Percentiles rank a stretch among this genome's conserved stretches.
Evolutionary conservation across 225 moss, liverwort and hornwort genomes (phyloP).

Genomic region (Pseudisothecium myosuroides): DNA sequence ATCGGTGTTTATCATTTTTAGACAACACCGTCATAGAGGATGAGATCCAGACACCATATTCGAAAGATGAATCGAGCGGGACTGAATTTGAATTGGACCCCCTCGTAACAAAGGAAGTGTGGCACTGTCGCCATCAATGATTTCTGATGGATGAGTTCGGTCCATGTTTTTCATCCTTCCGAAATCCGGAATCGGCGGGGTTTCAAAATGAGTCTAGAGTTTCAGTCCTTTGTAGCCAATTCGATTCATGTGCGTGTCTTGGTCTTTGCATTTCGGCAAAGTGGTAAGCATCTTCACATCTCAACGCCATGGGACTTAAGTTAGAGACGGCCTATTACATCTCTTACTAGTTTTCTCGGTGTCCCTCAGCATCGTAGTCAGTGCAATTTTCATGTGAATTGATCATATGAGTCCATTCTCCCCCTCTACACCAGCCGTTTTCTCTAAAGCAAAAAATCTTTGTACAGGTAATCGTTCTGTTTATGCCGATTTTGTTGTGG

Average conservation of each 20-base stretch:
- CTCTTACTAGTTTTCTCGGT: not conserved
- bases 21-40: not conserved
- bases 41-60: not conserved
- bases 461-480: not conserved
- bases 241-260: not conserved
- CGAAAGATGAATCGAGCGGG: not conserved
- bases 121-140: not conserved
- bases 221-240: not conserved
- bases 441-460: not conserved
- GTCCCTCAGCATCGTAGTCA: not conserved
- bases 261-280: not conserved
- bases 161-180: not conserved
- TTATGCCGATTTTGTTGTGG: not conserved
- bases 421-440: not conserved
- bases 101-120: not conserved
- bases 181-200: not conserved
- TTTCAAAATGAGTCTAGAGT: not conserved
- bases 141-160: not conserved
- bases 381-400: not conserved
- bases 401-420: not conserved
- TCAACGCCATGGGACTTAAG: not conserved
- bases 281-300: not conserved
- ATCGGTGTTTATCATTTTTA: not conserved
- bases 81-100: not conserved
- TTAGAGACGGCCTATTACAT: not conserved